These are phyloP conservation scores for Plasmodium knowlesi DNA, from an alignment of 169 alveolate genomes.

Conservation along the genomic window DNA sequence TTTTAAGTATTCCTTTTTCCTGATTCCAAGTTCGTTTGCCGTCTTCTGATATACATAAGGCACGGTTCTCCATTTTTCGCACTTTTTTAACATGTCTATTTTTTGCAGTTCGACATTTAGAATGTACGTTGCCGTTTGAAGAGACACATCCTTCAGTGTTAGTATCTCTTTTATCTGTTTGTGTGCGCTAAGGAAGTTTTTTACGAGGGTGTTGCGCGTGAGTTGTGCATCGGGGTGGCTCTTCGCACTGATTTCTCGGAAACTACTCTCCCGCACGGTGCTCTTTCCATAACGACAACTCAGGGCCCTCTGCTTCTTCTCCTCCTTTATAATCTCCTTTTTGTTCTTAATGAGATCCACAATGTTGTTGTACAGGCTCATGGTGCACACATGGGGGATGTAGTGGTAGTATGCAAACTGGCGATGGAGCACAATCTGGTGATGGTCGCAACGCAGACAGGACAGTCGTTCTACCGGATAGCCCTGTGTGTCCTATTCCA, in stretches of 20 bases:
- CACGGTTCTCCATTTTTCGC: conserved; percentile 21
- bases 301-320: not conserved
- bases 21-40: conserved; percentile 14
- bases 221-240: not conserved
- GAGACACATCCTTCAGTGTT: conserved; percentile 9
- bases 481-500: not conserved
- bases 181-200: conserved; percentile 19
- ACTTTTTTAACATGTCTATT: conserved; percentile 11
- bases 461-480: too few relatives aligned
- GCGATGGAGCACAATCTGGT: too few relatives aligned
- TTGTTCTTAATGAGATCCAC: conserved; percentile 23
- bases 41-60: conserved; percentile 56
- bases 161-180: conserved; percentile 38
- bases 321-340: conserved; percentile 31
- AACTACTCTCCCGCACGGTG: not conserved
- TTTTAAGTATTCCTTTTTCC: conserved; percentile 20
- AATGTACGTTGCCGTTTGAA: conserved; percentile 5
- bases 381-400: not conserved
- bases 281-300: not conserved
- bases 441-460: too few relatives aligned
- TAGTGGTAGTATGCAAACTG: too few relatives aligned
- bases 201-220: conserved; percentile 3
- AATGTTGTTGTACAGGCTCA: conserved; percentile 24
- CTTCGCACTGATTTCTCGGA: not conserved
- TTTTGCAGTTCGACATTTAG: conserved; percentile 12